Evolutionary conservation across 768 basidiomycete species (phyloP).

Genomic region (Suillus decipiens): DNA sequence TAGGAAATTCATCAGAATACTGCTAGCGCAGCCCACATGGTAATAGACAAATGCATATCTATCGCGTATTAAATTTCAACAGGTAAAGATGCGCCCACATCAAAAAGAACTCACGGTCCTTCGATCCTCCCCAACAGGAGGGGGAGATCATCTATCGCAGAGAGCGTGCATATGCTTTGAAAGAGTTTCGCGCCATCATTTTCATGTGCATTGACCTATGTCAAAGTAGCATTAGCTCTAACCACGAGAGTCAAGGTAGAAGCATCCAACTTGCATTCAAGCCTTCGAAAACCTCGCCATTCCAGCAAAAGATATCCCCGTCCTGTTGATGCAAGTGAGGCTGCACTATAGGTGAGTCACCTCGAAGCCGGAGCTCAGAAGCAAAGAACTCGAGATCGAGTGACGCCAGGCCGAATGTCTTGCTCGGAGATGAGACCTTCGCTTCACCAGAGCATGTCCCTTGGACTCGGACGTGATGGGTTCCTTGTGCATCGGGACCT

Average conservation of each 20-base stretch:
- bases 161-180: slow-evolving; percentile 25
- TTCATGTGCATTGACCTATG: slow-evolving; percentile 56
- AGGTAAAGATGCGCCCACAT: neutral
- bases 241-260: neutral
- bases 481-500: slow-evolving; percentile 70
- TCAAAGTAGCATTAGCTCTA: slow-evolving; percentile 12
- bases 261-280: slow-evolving; percentile 51
- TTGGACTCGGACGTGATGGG: slow-evolving; percentile 24
- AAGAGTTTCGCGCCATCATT: slow-evolving; percentile 73
- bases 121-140: slow-evolving; percentile 63
- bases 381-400: slow-evolving; percentile 60
- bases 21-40: slow-evolving; percentile 48
- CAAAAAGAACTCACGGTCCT: slow-evolving; percentile 66
- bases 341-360: slow-evolving; percentile 56
- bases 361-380: slow-evolving; percentile 77
- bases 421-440: neutral
- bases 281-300: slow-evolving; percentile 89
- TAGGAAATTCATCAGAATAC: neutral
- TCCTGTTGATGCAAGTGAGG: slow-evolving; percentile 53
- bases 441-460: neutral
- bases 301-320: slow-evolving; percentile 77
- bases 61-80: slow-evolving; percentile 10
- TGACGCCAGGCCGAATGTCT: neutral
- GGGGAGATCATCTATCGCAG: slow-evolving; percentile 43
- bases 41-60: slow-evolving; percentile 85